These are phyloP conservation scores for Tolypocladium capitatum DNA, from an alignment of 2,329 filamentous ascomycete genomes.

Conservation along the genomic window DNA sequence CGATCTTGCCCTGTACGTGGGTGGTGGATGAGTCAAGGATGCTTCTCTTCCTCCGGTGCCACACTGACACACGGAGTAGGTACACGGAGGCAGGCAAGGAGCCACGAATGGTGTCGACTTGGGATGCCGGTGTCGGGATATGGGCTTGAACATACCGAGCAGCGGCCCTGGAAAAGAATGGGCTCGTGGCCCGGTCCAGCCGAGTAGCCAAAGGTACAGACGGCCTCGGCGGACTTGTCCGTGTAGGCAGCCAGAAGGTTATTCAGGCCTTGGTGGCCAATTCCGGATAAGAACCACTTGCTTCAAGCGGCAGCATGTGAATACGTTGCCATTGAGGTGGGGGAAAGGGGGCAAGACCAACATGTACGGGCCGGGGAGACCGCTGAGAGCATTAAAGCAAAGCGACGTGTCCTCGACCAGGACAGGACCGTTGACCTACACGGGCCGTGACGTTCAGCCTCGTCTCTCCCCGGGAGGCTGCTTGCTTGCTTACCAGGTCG, in stretches of 20 bases:
- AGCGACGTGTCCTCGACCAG: constrained; percentile 93
- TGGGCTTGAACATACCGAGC: constrained; percentile 44
- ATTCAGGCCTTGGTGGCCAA: constrained; percentile 78
- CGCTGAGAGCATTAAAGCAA: constrained; percentile 79
- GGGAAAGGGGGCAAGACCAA: constrained; percentile 21
- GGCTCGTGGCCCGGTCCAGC: constrained; percentile 73
- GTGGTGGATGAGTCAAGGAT: not conserved
- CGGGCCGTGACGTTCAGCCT: not conserved
- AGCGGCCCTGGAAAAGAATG: constrained; percentile 83
- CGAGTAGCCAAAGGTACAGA: constrained; percentile 92
- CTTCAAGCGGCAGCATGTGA: constrained; percentile 30
- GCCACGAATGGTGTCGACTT: not conserved
- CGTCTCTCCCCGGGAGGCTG: not conserved
- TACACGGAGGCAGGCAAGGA: too few species aligned
- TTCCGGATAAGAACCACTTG: constrained; percentile 81
- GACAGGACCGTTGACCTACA: constrained; percentile 69
- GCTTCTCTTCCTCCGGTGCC: not conserved
- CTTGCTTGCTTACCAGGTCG: constrained; percentile 41
- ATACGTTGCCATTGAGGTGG: not conserved
- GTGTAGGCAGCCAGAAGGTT: constrained; percentile 79
- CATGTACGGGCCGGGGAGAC: constrained; percentile 95
- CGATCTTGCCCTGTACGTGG: constrained; percentile 54
- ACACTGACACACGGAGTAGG: not conserved
- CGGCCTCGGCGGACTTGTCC: constrained; percentile 82
- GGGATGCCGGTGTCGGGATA: too few species aligned